phyloP scores from a whole-genome alignment of 140 eudicot genomes.

The Cichorium intybus region DNA sequence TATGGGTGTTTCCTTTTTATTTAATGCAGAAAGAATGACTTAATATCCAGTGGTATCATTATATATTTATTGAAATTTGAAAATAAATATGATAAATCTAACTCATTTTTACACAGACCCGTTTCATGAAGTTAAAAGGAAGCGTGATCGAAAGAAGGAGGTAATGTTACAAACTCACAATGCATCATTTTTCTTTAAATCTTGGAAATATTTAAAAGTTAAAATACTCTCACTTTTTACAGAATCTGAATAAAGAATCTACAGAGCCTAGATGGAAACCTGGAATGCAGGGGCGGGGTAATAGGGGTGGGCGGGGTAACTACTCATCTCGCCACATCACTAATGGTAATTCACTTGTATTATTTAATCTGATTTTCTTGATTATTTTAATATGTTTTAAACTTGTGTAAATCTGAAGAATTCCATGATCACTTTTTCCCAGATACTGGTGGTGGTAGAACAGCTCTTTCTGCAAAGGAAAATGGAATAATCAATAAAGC shows the following conservation, averaged over 20 bases:
- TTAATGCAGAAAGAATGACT: neutral
- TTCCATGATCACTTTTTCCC: slow-evolving; percentile 2
- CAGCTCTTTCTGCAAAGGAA: slow-evolving; percentile 48
- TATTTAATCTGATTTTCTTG: neutral
- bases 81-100: slow-evolving; percentile 13
- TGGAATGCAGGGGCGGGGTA: slow-evolving; percentile 64
- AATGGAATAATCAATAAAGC: slow-evolving; percentile 39
- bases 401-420: neutral
- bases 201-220: neutral
- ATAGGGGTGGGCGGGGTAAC: slow-evolving; percentile 56
- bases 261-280: slow-evolving; percentile 69
- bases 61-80: neutral
- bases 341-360: slow-evolving; percentile 47
- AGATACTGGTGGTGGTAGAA: slow-evolving; percentile 62
- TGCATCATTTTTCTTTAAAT: neutral
- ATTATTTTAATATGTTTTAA: neutral
- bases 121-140: slow-evolving; percentile 89
- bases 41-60: neutral
- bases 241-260: slow-evolving; percentile 63
- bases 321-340: slow-evolving; percentile 43
- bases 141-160: slow-evolving; percentile 70
- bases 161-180: slow-evolving; percentile 42
- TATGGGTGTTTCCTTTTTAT: neutral
- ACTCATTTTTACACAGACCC: slow-evolving; percentile 48
- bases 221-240: slow-evolving; percentile 17